Evolutionary conservation across 164 flowering plant genomes (phyloP).

Genomic region (Umbilicus rupestris): DNA sequence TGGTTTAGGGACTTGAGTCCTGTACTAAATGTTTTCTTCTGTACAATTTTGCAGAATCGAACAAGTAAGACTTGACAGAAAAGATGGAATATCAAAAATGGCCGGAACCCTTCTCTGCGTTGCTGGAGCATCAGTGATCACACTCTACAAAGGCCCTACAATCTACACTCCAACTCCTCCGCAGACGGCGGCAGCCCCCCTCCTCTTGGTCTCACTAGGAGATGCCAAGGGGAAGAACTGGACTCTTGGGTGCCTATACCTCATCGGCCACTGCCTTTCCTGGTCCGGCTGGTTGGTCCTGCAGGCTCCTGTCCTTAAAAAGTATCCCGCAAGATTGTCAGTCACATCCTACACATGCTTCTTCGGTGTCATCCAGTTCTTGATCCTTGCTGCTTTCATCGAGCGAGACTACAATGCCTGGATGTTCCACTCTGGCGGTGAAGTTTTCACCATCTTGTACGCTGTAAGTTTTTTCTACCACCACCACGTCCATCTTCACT

Average conservation of each 20-base stretch:
- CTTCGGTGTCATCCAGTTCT: constrained; percentile 86
- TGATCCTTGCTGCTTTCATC: constrained; percentile 55
- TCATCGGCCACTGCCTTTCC: constrained; percentile 88
- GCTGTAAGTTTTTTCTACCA: constrained; percentile 43
- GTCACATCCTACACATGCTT: constrained; percentile 91
- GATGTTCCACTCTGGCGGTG: constrained; percentile 70
- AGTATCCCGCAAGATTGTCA: constrained; percentile 90
- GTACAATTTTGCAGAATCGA: constrained; percentile 54
- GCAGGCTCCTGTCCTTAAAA: constrained; percentile 88
- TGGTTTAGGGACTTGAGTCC: too few species aligned
- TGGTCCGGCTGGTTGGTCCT: constrained; percentile 98
- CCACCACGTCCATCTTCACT: background rate
- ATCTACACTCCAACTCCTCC: constrained; percentile 54
- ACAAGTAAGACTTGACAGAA: constrained; percentile 56
- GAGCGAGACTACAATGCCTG: constrained; percentile 69
- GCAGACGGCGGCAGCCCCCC: constrained; percentile 14
- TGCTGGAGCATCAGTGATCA: constrained; percentile 84
- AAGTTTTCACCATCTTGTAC: constrained; percentile 76
- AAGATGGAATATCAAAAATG: constrained; percentile 46
- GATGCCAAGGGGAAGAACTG: constrained; percentile 81
- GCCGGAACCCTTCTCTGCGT: constrained; percentile 67
- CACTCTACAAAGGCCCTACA: constrained; percentile 84
- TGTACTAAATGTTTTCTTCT: background rate
- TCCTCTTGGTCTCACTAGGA: constrained; percentile 31
- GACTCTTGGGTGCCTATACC: constrained; percentile 84